Evolutionary conservation across 2,329 filamentous ascomycete genomes (phyloP).

Genomic region (Gliomastix tumulicola): DNA sequence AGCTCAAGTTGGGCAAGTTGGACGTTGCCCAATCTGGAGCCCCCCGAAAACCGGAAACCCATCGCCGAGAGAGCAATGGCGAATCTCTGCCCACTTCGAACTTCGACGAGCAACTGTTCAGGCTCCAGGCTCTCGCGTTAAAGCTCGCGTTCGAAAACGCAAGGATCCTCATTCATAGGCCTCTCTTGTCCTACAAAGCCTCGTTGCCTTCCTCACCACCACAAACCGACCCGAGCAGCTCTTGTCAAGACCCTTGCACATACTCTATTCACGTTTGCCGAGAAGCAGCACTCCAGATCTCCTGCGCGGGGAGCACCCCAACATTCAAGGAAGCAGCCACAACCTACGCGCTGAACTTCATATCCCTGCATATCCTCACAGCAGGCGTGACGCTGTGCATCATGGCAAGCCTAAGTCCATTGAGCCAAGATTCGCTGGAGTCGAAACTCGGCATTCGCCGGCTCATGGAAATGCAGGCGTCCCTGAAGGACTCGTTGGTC

Average conservation of each 20-base stretch:
- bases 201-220: neutral
- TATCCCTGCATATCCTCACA: constrained; percentile 15
- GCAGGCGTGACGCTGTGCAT: constrained; percentile 15
- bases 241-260: neutral
- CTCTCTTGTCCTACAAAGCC: neutral
- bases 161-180: constrained; percentile 16
- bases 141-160: constrained; percentile 23
- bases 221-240: neutral
- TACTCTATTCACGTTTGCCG: neutral
- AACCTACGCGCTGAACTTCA: constrained; percentile 15
- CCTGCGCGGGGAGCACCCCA: neutral
- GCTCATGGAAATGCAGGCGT: neutral
- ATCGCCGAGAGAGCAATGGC: neutral
- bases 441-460: neutral
- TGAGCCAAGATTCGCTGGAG: constrained; percentile 9
- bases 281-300: neutral
- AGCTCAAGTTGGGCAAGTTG: neutral
- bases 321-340: constrained; percentile 8
- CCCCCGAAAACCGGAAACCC: neutral
- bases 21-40: too few species aligned
- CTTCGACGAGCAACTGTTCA: constrained; percentile 11
- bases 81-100: too few species aligned
- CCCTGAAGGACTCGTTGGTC: neutral
- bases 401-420: constrained; percentile 9
- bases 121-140: constrained; percentile 21